phyloP scores from a whole-genome alignment of 2,329 filamentous ascomycete species.

The Berkeleyomyces rouxiae region DNA sequence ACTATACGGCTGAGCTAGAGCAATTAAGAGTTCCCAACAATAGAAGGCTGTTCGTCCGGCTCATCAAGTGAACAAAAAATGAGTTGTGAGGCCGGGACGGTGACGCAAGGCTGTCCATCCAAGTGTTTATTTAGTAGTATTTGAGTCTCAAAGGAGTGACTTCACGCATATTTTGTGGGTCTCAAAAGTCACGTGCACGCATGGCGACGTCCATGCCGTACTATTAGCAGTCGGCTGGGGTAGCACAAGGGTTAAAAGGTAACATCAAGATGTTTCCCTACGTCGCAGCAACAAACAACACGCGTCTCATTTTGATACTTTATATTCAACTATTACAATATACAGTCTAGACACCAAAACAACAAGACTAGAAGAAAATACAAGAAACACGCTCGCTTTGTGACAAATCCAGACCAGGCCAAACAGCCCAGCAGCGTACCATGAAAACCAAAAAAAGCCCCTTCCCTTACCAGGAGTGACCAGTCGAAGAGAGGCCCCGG shows the following conservation, averaged over 20 bases:
- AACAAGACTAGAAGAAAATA: not conserved
- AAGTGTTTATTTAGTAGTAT: not conserved
- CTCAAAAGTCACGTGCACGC: too few species aligned
- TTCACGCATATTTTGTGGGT: too few species aligned
- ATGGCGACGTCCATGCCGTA: too few species aligned
- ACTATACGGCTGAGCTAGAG: not conserved
- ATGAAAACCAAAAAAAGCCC: not conserved
- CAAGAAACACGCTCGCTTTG: conserved; percentile 7
- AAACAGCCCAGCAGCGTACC: not conserved
- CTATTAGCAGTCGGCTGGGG: too few species aligned
- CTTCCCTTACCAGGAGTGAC: not conserved
- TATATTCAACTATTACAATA: not conserved
- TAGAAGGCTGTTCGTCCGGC: not conserved
- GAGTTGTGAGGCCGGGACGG: not conserved
- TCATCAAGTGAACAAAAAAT: not conserved
- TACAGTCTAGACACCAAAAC: not conserved
- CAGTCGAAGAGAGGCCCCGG: not conserved
- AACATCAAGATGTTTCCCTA: not conserved
- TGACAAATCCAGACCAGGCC: not conserved
- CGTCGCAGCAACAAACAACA: not conserved
- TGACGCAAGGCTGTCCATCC: not conserved
- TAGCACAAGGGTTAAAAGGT: too few species aligned
- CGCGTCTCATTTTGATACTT: not conserved
- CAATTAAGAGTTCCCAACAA: not conserved
- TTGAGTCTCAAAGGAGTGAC: too few species aligned